Evolutionary conservation across 2,329 filamentous ascomycete genomes (phyloP), one percentile per base, ranked within the genome.

Genomic region (Diaporthe humulicola): DNA sequence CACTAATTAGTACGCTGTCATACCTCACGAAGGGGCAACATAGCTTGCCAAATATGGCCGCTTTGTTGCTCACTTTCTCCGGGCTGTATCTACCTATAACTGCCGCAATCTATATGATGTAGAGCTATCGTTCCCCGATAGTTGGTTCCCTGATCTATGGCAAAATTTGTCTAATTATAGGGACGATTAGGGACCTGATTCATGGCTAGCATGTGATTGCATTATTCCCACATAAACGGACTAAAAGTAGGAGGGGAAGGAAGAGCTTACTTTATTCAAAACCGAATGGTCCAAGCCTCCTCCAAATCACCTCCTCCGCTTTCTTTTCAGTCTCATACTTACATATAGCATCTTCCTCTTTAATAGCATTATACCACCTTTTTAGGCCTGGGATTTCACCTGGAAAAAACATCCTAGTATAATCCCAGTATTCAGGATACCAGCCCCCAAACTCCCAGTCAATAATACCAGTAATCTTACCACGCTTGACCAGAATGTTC

Each of bases 401-500:
- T 10, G 54, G 25, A 6, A 22, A 19, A 22, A 33, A 30, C 54
- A 57, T 19, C 54, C 25, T 57, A 17, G 54, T 57, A n/a, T 83
- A 83, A 57, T 83, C 82, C 81, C 81, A 88, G 73, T 83, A 84
- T 33, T 82, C 79, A 3, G 85, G 86, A 78, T 85, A 87, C 85
- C 84, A 88, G 1, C 86, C 86, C 28, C 84, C 80, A 45, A 82
- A 80, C 76, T 88, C 86, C 86, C 86, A 88, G 76, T 88, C 87
- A 40, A 88, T 73, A 36, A 88, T 82, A 4, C 82, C 87, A 60
- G 80, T 80, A 19, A 88, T 80, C 10, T 81, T 79, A 19, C 83
- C 84, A 4, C 82, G 83, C 3, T 79, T 75, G 6, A 84, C 80
- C 4, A 88, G 74, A 42, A 89, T 86, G 71, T 88, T 89, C 3